These are phyloP conservation scores for Pseudevernia furfuracea DNA, from an alignment of 495 filamentous ascomycete species.

Conservation along the genomic window DNA sequence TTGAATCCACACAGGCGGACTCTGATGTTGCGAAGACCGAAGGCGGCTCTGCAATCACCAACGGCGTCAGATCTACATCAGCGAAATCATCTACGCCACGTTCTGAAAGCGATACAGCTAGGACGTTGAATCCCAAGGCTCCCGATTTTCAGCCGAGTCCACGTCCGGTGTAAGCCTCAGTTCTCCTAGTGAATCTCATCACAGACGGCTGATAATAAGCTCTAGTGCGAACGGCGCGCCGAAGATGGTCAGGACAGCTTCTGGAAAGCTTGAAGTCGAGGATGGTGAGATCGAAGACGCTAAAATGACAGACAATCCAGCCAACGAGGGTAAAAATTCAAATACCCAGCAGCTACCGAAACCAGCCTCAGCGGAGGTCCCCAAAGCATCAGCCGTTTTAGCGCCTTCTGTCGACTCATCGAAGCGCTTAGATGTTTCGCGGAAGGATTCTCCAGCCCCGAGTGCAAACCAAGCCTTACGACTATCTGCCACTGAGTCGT, in stretches of 20 bases:
- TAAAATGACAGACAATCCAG: conserved; percentile 39
- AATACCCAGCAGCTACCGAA: conserved; percentile 7
- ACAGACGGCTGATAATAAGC: conserved; percentile 34
- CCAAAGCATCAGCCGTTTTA: neutral
- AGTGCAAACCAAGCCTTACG: neutral
- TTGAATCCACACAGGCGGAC: conserved; percentile 28
- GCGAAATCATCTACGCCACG: conserved; percentile 36
- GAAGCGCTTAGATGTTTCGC: neutral
- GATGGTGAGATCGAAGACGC: conserved; percentile 73
- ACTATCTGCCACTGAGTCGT: conserved; percentile 14
- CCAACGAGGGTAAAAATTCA: conserved; percentile 10
- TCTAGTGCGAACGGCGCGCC: conserved; percentile 32
- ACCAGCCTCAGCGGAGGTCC: neutral
- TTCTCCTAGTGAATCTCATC: conserved; percentile 11
- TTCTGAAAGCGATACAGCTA: conserved; percentile 33
- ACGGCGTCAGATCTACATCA: conserved; percentile 27
- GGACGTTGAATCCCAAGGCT: conserved; percentile 41
- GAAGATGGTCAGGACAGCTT: conserved; percentile 29
- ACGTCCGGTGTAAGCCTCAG: conserved; percentile 36
- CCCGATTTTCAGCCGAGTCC: conserved; percentile 40
- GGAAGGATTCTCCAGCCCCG: conserved; percentile 11
- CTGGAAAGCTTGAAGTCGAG: conserved; percentile 53
- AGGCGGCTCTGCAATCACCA: conserved; percentile 12
- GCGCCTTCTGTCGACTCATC: neutral
- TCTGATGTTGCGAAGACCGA: conserved; percentile 6